Base-by-base conservation (phyloP, 306 rosid species). In the Rosa chinensis region DNA sequence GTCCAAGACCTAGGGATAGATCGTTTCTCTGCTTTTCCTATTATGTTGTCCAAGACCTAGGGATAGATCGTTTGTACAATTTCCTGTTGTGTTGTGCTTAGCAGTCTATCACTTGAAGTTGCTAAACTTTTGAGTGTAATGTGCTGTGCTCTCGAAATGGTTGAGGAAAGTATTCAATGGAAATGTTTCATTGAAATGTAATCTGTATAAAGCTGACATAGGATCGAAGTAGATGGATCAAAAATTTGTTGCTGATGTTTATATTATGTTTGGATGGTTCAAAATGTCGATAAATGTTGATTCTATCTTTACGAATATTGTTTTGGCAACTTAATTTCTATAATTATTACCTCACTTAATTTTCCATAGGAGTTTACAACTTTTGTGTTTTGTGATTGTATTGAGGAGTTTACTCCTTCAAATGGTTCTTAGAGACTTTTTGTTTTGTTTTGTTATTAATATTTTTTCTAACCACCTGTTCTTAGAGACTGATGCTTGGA, bases 401-500 rank as follows among this genome's bases (percentile, higher is more conserved):
- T 44, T 5, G 79, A 9, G 43, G 47, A 76, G 20, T 28, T 5
- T 20, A 48, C 20, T 47, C 5, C 23, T 23, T 58, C 37, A 10
- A 14, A 39, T 73, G 66, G 48, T 53, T 74, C 39, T 21, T 23
- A 14, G 40, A 13, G 47, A 74, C 3, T 21, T 61, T 53, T 56
- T 52, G 21, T 52, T 52, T n/a, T 58, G 64, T n/a, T n/a, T 8
- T 56, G 32, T 56, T 59, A 52, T 45, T 23, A 71, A 17, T 37
- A 64, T 18, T 71, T 82, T 64, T 7, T 77, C 47, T 48, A 21
- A 59, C 18, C 39, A n/a, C n/a, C 77, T 74, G 3, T 42, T 70
- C 16, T 49, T 59, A 63, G 58, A 58, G 39, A 59, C 50, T 73
- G 21, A 14, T 66, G 80, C 49, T 68, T 81, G 47, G 80, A 84